These are phyloP conservation scores for Ettlia oleoabundans DNA, from an alignment of 139 green algal genomes.

Conservation along the genomic window DNA sequence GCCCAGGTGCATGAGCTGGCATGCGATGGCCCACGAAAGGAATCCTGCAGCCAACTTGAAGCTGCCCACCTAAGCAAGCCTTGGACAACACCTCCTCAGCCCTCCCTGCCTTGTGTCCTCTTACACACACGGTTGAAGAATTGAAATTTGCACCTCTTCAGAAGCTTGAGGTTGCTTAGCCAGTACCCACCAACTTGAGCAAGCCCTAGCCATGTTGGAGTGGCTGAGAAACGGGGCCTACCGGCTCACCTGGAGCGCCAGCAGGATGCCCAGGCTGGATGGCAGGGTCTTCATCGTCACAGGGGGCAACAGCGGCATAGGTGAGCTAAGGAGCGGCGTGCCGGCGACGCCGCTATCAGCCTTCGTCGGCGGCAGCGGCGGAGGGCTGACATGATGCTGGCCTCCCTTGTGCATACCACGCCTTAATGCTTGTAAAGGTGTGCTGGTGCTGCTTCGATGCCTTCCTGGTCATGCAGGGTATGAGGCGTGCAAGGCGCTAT, in stretches of 20 bases:
- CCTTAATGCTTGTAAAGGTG: neutral
- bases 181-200: too few species aligned
- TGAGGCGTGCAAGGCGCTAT: conserved; percentile 1
- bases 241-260: neutral
- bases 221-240: neutral
- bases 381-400: neutral
- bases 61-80: too few species aligned
- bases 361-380: neutral
- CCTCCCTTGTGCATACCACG: too few species aligned
- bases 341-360: neutral
- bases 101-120: too few species aligned
- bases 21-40: too few species aligned
- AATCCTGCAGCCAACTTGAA: too few species aligned
- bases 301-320: conserved; percentile 16
- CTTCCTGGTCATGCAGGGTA: neutral
- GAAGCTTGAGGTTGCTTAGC: too few species aligned
- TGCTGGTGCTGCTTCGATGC: too few species aligned
- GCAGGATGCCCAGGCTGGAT: neutral
- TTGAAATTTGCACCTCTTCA: too few species aligned
- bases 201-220: neutral
- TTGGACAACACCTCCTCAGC: too few species aligned
- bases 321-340: neutral
- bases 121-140: too few species aligned
- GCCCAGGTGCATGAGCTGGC: too few species aligned
- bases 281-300: conserved; percentile 6